Evolutionary conservation across 2,329 filamentous ascomycete genomes (phyloP).

Genomic region (Pestalotiopsis fici): DNA sequence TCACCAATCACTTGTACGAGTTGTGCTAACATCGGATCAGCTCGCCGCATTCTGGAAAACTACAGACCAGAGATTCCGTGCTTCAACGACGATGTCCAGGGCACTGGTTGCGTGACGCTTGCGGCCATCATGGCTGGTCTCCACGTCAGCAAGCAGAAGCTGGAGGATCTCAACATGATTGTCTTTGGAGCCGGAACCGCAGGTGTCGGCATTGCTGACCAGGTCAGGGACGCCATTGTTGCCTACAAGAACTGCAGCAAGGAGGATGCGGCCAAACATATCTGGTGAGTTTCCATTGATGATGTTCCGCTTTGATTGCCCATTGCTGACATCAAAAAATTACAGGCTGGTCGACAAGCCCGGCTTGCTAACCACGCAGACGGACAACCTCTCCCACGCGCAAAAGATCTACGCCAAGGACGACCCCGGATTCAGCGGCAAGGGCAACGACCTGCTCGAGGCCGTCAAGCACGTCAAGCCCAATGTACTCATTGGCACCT

Average conservation of each 20-base stretch:
- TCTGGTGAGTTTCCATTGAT: slow-evolving; percentile 59
- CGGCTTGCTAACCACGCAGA: slow-evolving; percentile 69
- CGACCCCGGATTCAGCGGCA: slow-evolving; percentile 62
- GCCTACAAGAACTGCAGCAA: slow-evolving; percentile 66
- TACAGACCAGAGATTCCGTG: slow-evolving; percentile 76
- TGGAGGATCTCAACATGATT: slow-evolving; percentile 70
- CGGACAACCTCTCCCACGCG: slow-evolving; percentile 62
- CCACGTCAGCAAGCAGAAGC: slow-evolving; percentile 65
- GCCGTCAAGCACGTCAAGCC: slow-evolving; percentile 74
- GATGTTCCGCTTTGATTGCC: neutral
- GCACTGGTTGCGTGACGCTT: slow-evolving; percentile 84
- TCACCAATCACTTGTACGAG: neutral
- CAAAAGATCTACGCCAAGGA: slow-evolving; percentile 69
- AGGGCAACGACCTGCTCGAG: slow-evolving; percentile 59
- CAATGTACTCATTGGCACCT: slow-evolving; percentile 82
- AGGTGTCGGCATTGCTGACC: slow-evolving; percentile 83
- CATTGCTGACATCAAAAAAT: neutral
- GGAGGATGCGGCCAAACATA: slow-evolving; percentile 76
- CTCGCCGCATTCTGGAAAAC: slow-evolving; percentile 72
- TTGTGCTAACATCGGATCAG: slow-evolving; percentile 32
- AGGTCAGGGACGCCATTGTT: slow-evolving; percentile 78
- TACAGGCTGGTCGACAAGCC: slow-evolving; percentile 78
- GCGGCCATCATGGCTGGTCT: slow-evolving; percentile 79
- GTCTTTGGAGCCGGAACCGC: slow-evolving; percentile 82
- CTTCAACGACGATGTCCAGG: slow-evolving; percentile 92